Evolutionary conservation across 2,329 filamentous ascomycete species (phyloP), one percentile per base, ranked within the genome.

Genomic region (Penicillium sp.): DNA sequence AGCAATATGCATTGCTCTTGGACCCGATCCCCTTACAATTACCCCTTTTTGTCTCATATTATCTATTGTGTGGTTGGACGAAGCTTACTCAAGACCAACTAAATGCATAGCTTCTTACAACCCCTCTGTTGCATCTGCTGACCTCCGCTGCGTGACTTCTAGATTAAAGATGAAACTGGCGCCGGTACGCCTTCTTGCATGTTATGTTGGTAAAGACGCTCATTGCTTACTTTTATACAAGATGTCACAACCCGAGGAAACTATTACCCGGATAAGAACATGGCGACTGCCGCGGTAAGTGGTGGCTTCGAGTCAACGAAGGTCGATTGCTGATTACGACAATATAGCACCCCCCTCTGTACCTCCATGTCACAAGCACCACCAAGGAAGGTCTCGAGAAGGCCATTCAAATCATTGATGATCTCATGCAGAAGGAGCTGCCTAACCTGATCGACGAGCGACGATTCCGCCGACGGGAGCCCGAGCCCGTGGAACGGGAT

Each of bases 121-220:
- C 75, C 81, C 84, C 85, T 88, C 86, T 86, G 86, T 90, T 88
- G 86, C 90, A 91, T 87, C 86, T 95, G 91, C 93, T 98, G 87
- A 97, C 93, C 86, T 88, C 84, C 80, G 79, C 79, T 88, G 84
- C 87, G 85, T 95, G 87, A 86, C 79, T 90, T 90, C 71, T 93
- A 99, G 95, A 99, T 99, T 73, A 96, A 96, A 89, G 93, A 97
- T 82, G 91, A 97, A 73, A 98, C 93, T 88, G 95, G 95, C 85
- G 93, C 95, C 84, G 95, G 95, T 99, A 99, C 88, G 93, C 86
- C 82, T 75, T 77, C 75, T 68, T 59, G 63, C 66, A 66, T 67
- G 64, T 67, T 74, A 77, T 76, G 74, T 70, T 74, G 69, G 75
- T 74, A 64, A 76, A 72, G 77, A 79, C 84, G 81, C 84, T 87